A percentile compares a stretch with the other conserved stretches of the same genome.
Evolutionary conservation across 164 flowering plant species (phyloP).

Genomic region (Sextonia rubra): DNA sequence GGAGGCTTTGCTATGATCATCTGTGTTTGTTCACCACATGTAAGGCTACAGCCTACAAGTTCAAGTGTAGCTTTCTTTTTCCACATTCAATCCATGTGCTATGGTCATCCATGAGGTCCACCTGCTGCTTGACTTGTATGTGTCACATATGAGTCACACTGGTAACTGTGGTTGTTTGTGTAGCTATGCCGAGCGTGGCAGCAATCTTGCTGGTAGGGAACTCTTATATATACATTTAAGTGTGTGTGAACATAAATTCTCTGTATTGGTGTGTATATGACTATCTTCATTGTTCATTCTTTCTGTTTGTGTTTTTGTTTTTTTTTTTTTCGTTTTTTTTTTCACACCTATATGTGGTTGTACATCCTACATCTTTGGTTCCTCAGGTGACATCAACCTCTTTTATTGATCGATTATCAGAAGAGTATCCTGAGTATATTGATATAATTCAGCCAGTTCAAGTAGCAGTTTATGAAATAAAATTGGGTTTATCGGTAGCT

Average conservation of each 20-base stretch:
- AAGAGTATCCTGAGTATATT: constrained; percentile 45
- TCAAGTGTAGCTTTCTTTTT: not conserved
- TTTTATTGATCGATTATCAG: constrained; percentile 57
- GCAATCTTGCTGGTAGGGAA: not conserved
- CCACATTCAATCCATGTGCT: not conserved
- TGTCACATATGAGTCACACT: not conserved
- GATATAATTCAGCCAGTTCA: constrained; percentile 86
- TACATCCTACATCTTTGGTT: not conserved
- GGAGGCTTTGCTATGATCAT: not conserved
- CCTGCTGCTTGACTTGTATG: not conserved
- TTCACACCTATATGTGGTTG: not conserved
- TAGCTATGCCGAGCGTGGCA: not conserved
- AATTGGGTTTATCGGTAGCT: constrained; percentile 66
- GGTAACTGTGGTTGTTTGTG: not conserved
- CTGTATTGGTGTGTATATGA: not conserved
- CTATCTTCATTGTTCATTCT: not conserved
- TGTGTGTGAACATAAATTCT: too few species aligned
- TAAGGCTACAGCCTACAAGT: not conserved
- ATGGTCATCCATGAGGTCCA: not conserved
- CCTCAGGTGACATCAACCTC: constrained; percentile 57
- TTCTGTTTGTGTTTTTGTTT: not conserved
- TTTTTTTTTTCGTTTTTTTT: too few species aligned
- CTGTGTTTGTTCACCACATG: not conserved
- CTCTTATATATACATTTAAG: not conserved
- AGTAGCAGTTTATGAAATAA: constrained; percentile 88